Evolutionary conservation across 2,329 filamentous ascomycete species (phyloP), one percentile per base, ranked within the genome.

Genomic region (Aurifilum marmelostoma): DNA sequence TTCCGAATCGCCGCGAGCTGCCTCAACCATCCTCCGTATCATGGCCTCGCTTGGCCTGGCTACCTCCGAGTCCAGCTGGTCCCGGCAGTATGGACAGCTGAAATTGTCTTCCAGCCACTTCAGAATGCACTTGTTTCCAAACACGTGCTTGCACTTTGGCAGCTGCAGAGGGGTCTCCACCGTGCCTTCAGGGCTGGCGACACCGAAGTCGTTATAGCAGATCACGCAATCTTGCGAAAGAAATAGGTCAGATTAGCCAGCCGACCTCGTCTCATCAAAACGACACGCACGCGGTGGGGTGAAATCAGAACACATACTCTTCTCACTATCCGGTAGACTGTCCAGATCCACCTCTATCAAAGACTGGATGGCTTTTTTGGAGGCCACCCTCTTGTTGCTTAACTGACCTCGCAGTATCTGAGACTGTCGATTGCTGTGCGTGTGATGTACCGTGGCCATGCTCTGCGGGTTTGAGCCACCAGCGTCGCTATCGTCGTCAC

Each of bases 61-160:
- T 67, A 67, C 69, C 69, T 88, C 84, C 1, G 86, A 85, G 2
- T 83, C 85, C 32, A 91, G 79, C 73, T 88, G 88, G 71, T 88
- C 84, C 34, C 88, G 84, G 76, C 88, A 91, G 73, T 90, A 90
- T 0, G 88, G 88, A 72, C 88, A 91, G 67, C 82, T 88, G 72
- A 88, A 84, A 1, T 86, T 86, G 60, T 89, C 86, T 65, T 87
- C 82, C 56, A 91, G 84, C 88, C 88, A 91, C 72, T 87, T 89
- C 75, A 86, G 88, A 72, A 91, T 88, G 75, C 88, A 91, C 72
- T 85, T 82, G 67, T 89, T 83, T 24, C 88, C 88, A 75, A 91
- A 91, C 8, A 90, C 76, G 73, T 91, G 88, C 72, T 86, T 87
- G 80, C 88, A 91, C 72, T 83, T 85, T 2, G 88, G 88, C 24